A percentile compares a stretch with the other conserved stretches of the same genome.
phyloP scores from a whole-genome alignment of 768 basidiomycete species.

The Pulveroboletus sp. region DNA sequence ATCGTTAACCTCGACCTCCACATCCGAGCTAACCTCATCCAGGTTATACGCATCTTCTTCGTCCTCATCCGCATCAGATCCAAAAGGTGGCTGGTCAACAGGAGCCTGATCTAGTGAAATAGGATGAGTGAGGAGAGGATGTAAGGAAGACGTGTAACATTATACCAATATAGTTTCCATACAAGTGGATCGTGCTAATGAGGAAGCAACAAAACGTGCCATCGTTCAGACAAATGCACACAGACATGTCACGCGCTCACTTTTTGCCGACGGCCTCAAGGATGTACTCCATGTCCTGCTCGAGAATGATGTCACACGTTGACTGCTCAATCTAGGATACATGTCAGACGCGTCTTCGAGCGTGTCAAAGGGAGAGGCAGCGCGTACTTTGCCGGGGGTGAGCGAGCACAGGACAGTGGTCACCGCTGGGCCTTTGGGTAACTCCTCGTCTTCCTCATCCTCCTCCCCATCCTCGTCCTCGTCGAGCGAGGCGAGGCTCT shows the following conservation, averaged over 20 bases:
- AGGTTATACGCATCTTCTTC: slow-evolving; percentile 58
- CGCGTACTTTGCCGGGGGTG: slow-evolving; percentile 71
- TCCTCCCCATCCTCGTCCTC: slow-evolving; percentile 44
- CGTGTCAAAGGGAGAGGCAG: background rate
- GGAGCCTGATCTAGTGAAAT: slow-evolving; percentile 47
- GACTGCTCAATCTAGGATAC: slow-evolving; percentile 68
- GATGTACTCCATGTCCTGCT: slow-evolving; percentile 57
- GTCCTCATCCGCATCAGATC: slow-evolving; percentile 44
- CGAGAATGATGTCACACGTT: slow-evolving; percentile 63
- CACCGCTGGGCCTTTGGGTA: slow-evolving; percentile 35
- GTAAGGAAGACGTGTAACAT: background rate
- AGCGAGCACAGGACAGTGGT: slow-evolving; percentile 72
- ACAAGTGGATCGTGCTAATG: slow-evolving; percentile 64
- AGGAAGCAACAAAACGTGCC: background rate
- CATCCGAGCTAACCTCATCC: slow-evolving; percentile 78
- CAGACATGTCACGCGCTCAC: slow-evolving; percentile 35
- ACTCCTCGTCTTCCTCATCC: slow-evolving; percentile 38
- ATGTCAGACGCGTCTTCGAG: slow-evolving; percentile 8
- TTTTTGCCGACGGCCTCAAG: slow-evolving; percentile 81
- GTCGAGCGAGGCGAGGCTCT: slow-evolving; percentile 32
- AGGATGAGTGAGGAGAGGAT: background rate
- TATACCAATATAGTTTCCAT: slow-evolving; percentile 80
- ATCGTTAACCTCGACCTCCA: slow-evolving; percentile 69
- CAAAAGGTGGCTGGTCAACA: slow-evolving; percentile 46
- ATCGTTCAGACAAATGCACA: slow-evolving; percentile 6